Percentiles rank a stretch among this genome's conserved stretches.
Evolutionary conservation across 108 stramenopile species (phyloP).

Genomic region (Tribonema minus): DNA sequence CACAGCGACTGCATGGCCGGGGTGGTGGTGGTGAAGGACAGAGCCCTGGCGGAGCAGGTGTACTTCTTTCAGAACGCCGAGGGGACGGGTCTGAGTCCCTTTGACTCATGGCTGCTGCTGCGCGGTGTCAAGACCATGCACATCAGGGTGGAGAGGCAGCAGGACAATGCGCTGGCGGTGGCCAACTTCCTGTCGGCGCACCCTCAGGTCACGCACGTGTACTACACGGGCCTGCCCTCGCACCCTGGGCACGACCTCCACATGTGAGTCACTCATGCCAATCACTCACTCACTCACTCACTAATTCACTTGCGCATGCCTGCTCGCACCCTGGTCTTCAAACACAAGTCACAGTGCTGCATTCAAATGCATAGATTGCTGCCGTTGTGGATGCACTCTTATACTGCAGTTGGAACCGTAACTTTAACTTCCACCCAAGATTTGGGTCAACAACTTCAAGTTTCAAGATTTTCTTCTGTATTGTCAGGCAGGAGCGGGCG

Average conservation of each 20-base stretch:
- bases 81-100: constrained; percentile 84
- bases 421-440: too few relatives aligned
- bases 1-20: constrained; percentile 83
- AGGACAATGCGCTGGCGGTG: constrained; percentile 28
- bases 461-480: too few relatives aligned
- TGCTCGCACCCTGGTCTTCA: too few relatives aligned
- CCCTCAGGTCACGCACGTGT: constrained; percentile 35
- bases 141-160: constrained; percentile 69
- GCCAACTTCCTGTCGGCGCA: constrained; percentile 36
- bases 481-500: too few relatives aligned
- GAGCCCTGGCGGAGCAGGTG: constrained; percentile 57
- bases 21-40: constrained; percentile 67
- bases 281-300: too few relatives aligned
- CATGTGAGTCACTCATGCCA: too few relatives aligned
- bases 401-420: too few relatives aligned
- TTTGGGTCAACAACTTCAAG: too few relatives aligned
- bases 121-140: constrained; percentile 82
- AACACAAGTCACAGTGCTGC: too few relatives aligned
- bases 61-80: constrained; percentile 77
- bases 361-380: too few relatives aligned
- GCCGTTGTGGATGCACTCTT: too few relatives aligned
- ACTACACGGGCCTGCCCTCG: constrained; percentile 40
- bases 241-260: constrained; percentile 46
- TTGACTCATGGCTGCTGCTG: constrained; percentile 79
- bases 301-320: too few relatives aligned